These are phyloP conservation scores for Telfairia occidentalis DNA, from an alignment of 331 rosid species.

Conservation along the genomic window DNA sequence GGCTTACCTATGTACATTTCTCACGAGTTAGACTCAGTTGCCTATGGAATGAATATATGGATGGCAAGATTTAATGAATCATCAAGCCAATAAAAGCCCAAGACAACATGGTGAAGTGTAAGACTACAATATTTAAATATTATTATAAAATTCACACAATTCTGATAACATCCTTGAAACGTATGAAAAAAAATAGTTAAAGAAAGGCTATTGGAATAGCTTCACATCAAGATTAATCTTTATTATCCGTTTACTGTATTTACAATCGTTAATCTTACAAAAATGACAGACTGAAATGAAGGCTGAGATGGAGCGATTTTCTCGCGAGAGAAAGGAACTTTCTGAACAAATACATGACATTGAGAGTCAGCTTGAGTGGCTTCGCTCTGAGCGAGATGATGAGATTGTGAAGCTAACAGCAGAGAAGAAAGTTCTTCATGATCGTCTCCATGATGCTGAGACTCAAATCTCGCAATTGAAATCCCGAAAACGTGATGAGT, in stretches of 20 bases:
- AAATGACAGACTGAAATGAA: constrained; percentile 85
- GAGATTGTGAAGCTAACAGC: constrained; percentile 51
- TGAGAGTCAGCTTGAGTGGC: constrained; percentile 99
- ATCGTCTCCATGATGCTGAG: constrained; percentile 88
- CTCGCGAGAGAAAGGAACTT: constrained; percentile 81
- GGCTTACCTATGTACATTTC: constrained; percentile 22
- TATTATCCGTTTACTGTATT: background rate
- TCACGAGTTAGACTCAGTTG: background rate
- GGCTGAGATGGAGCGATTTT: constrained; percentile 69
- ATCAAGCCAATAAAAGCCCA: background rate
- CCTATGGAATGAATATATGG: background rate
- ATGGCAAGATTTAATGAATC: background rate
- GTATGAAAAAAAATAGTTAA: background rate
- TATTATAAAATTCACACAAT: background rate
- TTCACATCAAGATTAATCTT: background rate
- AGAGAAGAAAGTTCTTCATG: constrained; percentile 85
- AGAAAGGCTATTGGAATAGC: background rate
- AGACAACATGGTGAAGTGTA: background rate
- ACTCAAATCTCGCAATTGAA: constrained; percentile 74
- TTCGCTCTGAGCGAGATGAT: constrained; percentile 91
- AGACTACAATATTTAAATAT: background rate
- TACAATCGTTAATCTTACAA: constrained; percentile 11
- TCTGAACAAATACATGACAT: constrained; percentile 64
- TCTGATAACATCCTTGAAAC: background rate
- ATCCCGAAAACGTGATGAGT: constrained; percentile 89